A percentile compares a stretch with the other conserved stretches of the same genome.
These are phyloP conservation scores for Saccharomycopsis sp. DNA, from an alignment of 805 yeast genomes.

Conservation along the genomic window DNA sequence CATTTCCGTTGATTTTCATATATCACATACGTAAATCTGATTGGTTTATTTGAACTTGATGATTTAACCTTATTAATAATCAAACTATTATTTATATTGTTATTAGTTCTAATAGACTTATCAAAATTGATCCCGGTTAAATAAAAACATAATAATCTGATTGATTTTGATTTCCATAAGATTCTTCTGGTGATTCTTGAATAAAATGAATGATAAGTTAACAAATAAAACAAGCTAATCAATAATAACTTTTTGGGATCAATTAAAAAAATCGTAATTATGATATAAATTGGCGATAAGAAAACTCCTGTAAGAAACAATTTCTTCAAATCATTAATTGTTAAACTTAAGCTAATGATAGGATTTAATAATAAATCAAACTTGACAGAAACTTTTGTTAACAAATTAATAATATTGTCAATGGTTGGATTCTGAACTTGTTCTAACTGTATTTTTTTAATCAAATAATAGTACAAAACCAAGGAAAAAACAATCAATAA, in stretches of 20 bases:
- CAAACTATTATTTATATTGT: too few relatives aligned
- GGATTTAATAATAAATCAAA: slow-evolving; percentile 74
- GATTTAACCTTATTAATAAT: slow-evolving; percentile 26
- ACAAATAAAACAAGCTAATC: slow-evolving; percentile 31
- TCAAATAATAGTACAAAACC: slow-evolving; percentile 49
- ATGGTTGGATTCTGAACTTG: slow-evolving; percentile 65
- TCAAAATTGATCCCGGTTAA: slow-evolving; percentile 79
- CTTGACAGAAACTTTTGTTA: slow-evolving; percentile 65
- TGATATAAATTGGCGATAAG: slow-evolving; percentile 74
- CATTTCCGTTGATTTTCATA: slow-evolving; percentile 95
- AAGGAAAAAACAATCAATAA: slow-evolving; percentile 52
- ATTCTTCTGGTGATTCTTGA: slow-evolving; percentile 73
- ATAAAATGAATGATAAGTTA: slow-evolving; percentile 83
- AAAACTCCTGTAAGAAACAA: slow-evolving; percentile 75
- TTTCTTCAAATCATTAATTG: slow-evolving; percentile 70
- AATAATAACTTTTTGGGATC: slow-evolving; percentile 62
- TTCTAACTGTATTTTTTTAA: slow-evolving; percentile 42
- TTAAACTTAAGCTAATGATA: slow-evolving; percentile 60
- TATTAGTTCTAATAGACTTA: slow-evolving; percentile 28
- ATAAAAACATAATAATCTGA: slow-evolving; percentile 66
- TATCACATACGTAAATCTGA: slow-evolving; percentile 81
- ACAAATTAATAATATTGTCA: slow-evolving; percentile 72
- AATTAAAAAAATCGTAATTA: slow-evolving; percentile 55
- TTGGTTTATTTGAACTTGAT: slow-evolving; percentile 35
- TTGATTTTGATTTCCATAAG: slow-evolving; percentile 71